phyloP scores from a whole-genome alignment of 176 grass and related monocot species.

The Eremochloa ophiuroides region DNA sequence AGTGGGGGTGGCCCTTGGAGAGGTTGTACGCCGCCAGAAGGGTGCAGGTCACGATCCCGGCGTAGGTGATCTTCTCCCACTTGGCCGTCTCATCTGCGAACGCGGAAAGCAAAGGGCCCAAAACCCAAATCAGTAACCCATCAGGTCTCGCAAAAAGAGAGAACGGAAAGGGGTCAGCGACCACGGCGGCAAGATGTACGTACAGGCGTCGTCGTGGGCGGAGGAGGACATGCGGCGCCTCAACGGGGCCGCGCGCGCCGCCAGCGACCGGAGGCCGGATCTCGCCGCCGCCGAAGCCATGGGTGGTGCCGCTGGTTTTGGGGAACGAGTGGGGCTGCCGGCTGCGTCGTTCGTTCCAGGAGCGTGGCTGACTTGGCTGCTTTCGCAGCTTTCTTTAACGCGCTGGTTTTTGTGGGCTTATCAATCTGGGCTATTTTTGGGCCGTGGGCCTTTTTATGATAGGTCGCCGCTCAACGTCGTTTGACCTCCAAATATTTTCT shows the following conservation, averaged over 20 bases:
- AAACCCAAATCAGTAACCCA: neutral
- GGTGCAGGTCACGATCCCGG: conserved; percentile 61
- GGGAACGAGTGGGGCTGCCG: neutral
- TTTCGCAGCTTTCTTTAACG: neutral
- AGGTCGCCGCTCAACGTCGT: neutral
- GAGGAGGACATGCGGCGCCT: conserved; percentile 66
- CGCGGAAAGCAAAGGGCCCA: neutral
- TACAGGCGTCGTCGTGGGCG: conserved; percentile 67
- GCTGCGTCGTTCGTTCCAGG: neutral
- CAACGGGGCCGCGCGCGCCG: conserved; percentile 30
- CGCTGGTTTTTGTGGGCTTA: neutral
- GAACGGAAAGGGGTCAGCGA: neutral
- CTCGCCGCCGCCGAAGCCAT: conserved; percentile 71
- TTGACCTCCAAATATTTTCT: too few relatives aligned
- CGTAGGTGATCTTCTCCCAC: conserved; percentile 97
- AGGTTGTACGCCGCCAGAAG: conserved; percentile 57
- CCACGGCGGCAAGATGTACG: conserved; percentile 10
- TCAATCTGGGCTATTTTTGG: neutral
- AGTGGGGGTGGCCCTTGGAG: conserved; percentile 84
- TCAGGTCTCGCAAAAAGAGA: neutral
- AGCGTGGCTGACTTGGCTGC: neutral
- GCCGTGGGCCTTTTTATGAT: neutral
- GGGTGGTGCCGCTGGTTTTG: conserved; percentile 11
- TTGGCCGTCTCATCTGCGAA: conserved; percentile 76
- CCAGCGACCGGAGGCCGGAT: conserved; percentile 61